Conservation (phyloP, 1,139 yeast genomes). For the Yamadazyma diospyri region DNA sequence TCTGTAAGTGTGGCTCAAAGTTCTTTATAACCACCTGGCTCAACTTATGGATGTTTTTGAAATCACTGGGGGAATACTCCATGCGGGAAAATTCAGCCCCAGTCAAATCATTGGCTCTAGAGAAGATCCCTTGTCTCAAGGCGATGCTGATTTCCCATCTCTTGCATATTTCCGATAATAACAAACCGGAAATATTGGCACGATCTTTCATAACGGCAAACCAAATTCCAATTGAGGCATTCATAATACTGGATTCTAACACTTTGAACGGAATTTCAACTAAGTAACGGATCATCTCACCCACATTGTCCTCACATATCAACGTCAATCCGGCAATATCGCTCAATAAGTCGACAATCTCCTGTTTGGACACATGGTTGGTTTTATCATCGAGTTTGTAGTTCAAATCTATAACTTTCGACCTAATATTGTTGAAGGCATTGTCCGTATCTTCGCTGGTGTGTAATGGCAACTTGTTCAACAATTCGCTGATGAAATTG, state of each 20-base stretch:
- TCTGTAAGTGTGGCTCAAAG: constrained; percentile 71
- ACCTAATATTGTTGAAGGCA: constrained; percentile 23
- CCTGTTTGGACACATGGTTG: constrained; percentile 20
- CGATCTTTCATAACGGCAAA: constrained; percentile 68
- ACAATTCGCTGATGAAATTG: constrained; percentile 40
- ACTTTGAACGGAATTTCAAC: constrained; percentile 70
- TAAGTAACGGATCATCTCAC: constrained; percentile 52
- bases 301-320: constrained; percentile 42
- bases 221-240: constrained; percentile 76
- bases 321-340: constrained; percentile 48
- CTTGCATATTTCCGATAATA: constrained; percentile 65
- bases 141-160: constrained; percentile 69
- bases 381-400: constrained; percentile 12
- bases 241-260: constrained; percentile 61
- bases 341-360: constrained; percentile 45
- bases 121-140: constrained; percentile 61
- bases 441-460: constrained; percentile 27
- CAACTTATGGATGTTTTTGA: constrained; percentile 50
- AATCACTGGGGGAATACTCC: constrained; percentile 90
- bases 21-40: constrained; percentile 36
- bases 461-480: constrained; percentile 33
- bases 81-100: constrained; percentile 67
- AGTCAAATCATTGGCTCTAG: constrained; percentile 52
- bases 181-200: constrained; percentile 52
- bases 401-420: constrained; percentile 15